Evolutionary conservation across 2,329 filamentous ascomycete species (phyloP), one percentile per base, ranked within the genome.

Genomic region (Penicillium sumatraense): DNA sequence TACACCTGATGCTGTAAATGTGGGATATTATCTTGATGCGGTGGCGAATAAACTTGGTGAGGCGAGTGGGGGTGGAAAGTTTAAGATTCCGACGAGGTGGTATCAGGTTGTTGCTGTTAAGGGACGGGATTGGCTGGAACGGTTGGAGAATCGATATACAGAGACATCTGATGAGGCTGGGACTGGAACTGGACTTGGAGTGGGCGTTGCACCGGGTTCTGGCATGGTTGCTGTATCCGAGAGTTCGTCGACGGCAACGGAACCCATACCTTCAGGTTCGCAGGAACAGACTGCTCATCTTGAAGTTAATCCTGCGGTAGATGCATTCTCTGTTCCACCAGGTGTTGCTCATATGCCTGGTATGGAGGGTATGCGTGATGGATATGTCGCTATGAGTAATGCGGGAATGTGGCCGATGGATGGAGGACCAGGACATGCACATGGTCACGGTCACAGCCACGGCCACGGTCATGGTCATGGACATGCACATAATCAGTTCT

Each of bases 41-140:
- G 54, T 73, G 56, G 60, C 61, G 3, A 59, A 55, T 46, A 68
- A 66, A 53, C 59, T 74, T n/a, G 59, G 63, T 18, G 72, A 73
- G 50, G 71, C 71, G 5, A 71, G 69, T 54, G 69, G 61, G 4
- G 61, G 65, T 18, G 62, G 63, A 10, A 72, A 72, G 47, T 74
- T 70, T 53, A 67, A 60, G 29, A 70, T 74, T 18, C 72, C 72
- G 14, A 63, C 60, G 47, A 64, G 70, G 38, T 74, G 72, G 72
- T 62, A 69, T 35, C 61, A 66, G 27, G 62, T 74, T 13, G 60
- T 74, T 7, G 70, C 62, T 2, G 62, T 67, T 24, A 72, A 69
- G 51, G 64, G 65, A 23, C 65, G 71, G 38, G 61, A 69, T 46
- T 74, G 71, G 70, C 68, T 70, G 20, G 66, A 71, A 10, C 63